Evolutionary conservation across 2,329 filamentous ascomycete species (phyloP), one percentile per base, ranked within the genome.

Genomic region (Pleomassaria siparia): DNA sequence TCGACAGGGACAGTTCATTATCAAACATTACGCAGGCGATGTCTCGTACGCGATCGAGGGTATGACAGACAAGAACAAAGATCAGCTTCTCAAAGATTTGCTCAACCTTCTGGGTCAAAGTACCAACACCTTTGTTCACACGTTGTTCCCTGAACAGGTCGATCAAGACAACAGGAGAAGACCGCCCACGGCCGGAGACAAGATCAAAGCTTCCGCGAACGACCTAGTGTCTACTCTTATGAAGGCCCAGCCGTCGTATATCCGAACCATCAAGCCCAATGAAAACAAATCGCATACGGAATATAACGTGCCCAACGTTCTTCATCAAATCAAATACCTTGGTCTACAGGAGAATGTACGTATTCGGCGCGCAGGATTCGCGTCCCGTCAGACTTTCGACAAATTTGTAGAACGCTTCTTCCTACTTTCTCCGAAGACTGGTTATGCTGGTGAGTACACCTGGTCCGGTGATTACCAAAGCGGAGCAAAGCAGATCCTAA

Each of bases 61-160:
- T 50, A 99, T 99, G 78, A 99, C 94, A 1, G 94, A 99, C 72
- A 99, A 99, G 81, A 99, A 97, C 79, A 99, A 97, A 79, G 94
- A 99, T 66, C 90, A 95, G 72, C 79, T 99, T 36, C 78, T 97
- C 49, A 99, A 99, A 76, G 94, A 96, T 59, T 77, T 99, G 33
- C 80, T 97, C 43, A 92, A 89, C 65, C 79, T 99, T 29, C 88
- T 96, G 63, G 86, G 87, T 52, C 83, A 84, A 57, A 96, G 91
- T 65, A 81, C 84, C 48, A 97, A 97, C 73, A 74, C 77, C 15
- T 99, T 97, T 61, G 77, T 97, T 9, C 92, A 95, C 64, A 85
- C 83, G 0, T 70, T 99, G 0, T 99, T 99, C 80, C 94, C 94
- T 18, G 76, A 96, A 56, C 84, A 96, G 68, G 89, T 99, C 51